Percentiles rank a stretch among this genome's conserved stretches.
phyloP scores from a whole-genome alignment of 176 grass and related monocot genomes.

The Calamus simplicifolius region DNA sequence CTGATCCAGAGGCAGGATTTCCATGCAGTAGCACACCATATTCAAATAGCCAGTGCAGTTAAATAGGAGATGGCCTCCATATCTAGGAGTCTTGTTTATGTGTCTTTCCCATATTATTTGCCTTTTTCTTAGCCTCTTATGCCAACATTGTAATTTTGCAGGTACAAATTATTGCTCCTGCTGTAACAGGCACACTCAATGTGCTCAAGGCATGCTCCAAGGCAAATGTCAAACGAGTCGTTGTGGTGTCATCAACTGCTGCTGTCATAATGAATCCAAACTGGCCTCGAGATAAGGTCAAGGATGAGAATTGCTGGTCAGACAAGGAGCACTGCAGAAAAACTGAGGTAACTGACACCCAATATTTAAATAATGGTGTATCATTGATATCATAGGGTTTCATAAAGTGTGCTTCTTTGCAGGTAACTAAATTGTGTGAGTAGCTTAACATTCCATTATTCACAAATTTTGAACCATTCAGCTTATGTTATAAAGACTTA shows the following conservation, averaged over 20 bases:
- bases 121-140: not conserved
- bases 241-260: conserved; percentile 15
- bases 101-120: too few relatives aligned
- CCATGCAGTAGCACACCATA: too few relatives aligned
- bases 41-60: too few relatives aligned
- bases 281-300: not conserved
- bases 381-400: too few relatives aligned
- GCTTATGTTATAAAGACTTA: too few relatives aligned
- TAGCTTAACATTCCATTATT: too few relatives aligned
- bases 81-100: too few relatives aligned
- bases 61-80: too few relatives aligned
- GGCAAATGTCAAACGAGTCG: conserved; percentile 12
- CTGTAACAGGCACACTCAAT: conserved; percentile 17
- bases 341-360: conserved; percentile 2
- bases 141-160: not conserved
- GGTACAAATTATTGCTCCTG: conserved; percentile 9
- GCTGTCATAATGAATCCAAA: not conserved
- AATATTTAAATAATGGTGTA: not conserved
- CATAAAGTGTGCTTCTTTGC: too few relatives aligned
- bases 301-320: conserved; percentile 13
- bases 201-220: conserved; percentile 16
- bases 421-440: too few relatives aligned
- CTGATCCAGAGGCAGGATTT: conserved; percentile 46
- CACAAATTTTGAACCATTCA: too few relatives aligned
- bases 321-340: conserved; percentile 14